Percentiles rank a stretch among this genome's conserved stretches.
These are phyloP conservation scores for Calonectria fujianensis DNA, from an alignment of 2,329 filamentous ascomycete genomes.

Conservation along the genomic window DNA sequence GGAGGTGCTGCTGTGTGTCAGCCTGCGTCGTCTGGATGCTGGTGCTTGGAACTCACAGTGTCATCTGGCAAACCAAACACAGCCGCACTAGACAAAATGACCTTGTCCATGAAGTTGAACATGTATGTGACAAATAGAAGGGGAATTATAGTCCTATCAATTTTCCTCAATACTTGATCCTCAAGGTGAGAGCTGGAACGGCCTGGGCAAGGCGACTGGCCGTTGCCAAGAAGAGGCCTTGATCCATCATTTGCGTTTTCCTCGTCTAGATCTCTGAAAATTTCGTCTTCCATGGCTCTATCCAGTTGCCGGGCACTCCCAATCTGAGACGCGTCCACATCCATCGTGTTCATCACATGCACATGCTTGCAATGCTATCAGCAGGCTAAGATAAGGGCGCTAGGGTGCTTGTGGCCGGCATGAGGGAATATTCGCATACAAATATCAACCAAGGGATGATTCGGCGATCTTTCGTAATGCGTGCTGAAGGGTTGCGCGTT, in stretches of 20 bases:
- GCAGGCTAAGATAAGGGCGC: not conserved
- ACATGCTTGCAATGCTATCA: not conserved
- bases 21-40: not conserved
- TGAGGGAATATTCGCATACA: too few species aligned
- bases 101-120: constrained; percentile 78
- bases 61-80: constrained; percentile 74
- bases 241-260: not conserved
- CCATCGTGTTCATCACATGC: not conserved
- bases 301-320: not conserved
- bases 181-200: constrained; percentile 29
- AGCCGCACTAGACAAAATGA: constrained; percentile 72
- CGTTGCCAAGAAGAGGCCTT: constrained; percentile 38
- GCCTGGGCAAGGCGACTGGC: not conserved
- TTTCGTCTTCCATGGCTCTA: not conserved
- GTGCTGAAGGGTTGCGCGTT: constrained; percentile 1
- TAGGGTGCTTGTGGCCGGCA: too few species aligned
- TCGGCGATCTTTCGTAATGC: not conserved
- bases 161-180: constrained; percentile 70
- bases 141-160: constrained; percentile 73
- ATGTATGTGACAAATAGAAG: constrained; percentile 75
- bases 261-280: not conserved
- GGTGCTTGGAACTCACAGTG: constrained; percentile 54
- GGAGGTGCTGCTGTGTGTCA: constrained; percentile 47
- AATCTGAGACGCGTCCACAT: constrained; percentile 12
- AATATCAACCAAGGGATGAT: not conserved